Evolutionary conservation across 805 yeast genomes (phyloP).

Genomic region (Priceomyces haplophilus): DNA sequence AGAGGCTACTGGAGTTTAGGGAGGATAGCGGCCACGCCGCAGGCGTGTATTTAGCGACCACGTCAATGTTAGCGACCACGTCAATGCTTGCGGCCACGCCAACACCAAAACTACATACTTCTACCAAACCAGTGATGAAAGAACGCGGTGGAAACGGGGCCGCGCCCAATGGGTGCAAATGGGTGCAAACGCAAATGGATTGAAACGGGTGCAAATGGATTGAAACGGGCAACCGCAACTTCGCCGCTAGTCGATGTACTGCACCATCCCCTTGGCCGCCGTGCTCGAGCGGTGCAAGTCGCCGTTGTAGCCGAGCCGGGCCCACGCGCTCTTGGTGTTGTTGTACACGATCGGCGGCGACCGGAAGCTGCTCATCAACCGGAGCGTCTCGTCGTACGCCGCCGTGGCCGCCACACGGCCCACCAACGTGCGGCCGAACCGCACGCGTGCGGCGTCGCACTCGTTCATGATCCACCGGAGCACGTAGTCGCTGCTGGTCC

Average conservation of each 20-base stretch:
- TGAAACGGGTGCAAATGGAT: too few relatives aligned
- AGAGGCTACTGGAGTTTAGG: too few relatives aligned
- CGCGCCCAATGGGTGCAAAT: too few relatives aligned
- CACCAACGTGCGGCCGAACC: constrained; percentile 32
- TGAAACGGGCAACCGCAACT: too few relatives aligned
- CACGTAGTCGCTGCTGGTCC: constrained; percentile 45
- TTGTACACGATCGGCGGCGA: constrained; percentile 28
- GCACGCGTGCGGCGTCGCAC: constrained; percentile 41
- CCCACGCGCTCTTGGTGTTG: constrained; percentile 35
- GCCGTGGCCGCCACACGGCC: constrained; percentile 16
- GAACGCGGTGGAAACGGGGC: too few relatives aligned
- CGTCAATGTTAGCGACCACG: too few relatives aligned
- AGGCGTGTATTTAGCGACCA: too few relatives aligned
- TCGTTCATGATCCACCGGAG: constrained; percentile 54
- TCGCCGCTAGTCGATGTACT: constrained; percentile 26
- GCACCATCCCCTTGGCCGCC: constrained; percentile 16
- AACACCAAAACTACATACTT: too few relatives aligned
- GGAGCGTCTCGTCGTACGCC: constrained; percentile 20
- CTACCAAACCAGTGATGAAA: too few relatives aligned
- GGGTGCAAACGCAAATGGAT: too few relatives aligned
- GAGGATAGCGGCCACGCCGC: too few relatives aligned
- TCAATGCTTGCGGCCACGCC: too few relatives aligned
- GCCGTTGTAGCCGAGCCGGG: constrained; percentile 35
- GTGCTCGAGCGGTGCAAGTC: constrained; percentile 27
- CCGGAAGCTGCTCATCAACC: constrained; percentile 18